Percentiles rank a stretch among this genome's conserved stretches.
phyloP scores from a whole-genome alignment of 331 rosid genomes.

The Pyrus hybrid region DNA sequence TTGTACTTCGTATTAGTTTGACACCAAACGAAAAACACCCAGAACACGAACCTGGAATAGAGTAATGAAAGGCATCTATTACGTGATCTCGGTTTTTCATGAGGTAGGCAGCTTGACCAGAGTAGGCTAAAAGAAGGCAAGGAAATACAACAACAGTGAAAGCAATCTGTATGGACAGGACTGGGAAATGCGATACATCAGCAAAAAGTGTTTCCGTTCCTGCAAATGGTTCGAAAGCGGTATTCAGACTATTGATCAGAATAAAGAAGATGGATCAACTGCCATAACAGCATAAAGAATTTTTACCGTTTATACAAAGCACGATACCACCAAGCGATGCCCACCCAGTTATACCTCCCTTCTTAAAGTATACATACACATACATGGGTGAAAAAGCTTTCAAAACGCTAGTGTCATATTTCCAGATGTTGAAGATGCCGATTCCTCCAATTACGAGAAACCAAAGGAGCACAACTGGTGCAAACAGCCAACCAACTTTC shows the following conservation, averaged over 20 bases:
- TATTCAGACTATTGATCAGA: background rate
- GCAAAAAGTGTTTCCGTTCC: constrained; percentile 27
- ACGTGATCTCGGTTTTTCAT: background rate
- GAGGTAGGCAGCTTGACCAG: constrained; percentile 26
- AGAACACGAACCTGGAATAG: constrained; percentile 14
- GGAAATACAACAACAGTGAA: constrained; percentile 17
- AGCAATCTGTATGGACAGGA: constrained; percentile 15
- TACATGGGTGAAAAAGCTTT: constrained; percentile 4
- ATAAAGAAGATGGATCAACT: background rate
- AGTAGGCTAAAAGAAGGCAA: constrained; percentile 17
- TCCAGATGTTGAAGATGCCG: constrained; percentile 11
- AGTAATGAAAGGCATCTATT: constrained; percentile 3
- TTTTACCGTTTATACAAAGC: constrained; percentile 8
- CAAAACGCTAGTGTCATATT: background rate
- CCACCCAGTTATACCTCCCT: constrained; percentile 6
- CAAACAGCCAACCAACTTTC: constrained; percentile 6
- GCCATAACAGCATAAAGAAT: background rate
- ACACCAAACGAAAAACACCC: background rate
- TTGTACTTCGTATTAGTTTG: no score
- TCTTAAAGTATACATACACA: background rate
- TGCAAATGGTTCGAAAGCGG: background rate
- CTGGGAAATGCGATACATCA: constrained; percentile 19
- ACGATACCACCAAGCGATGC: constrained; percentile 12
- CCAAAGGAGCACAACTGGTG: constrained; percentile 13
- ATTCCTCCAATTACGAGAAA: constrained; percentile 10